Evolutionary conservation across 352 stramenopile species (phyloP), one percentile per base, ranked within the genome.

Genomic region (Pythium pyrilobum): DNA sequence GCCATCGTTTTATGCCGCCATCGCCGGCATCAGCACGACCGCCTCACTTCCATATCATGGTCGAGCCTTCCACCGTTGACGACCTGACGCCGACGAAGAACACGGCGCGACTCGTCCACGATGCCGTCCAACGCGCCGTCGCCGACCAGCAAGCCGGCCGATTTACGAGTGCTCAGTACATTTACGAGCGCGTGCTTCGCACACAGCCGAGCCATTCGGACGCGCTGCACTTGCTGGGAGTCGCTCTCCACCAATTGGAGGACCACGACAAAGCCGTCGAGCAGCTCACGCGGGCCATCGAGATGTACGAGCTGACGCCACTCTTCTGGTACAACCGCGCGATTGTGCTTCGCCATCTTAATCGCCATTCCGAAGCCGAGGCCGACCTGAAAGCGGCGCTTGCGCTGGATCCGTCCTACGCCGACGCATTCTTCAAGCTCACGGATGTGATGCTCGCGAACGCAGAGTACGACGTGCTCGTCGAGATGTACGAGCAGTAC

Each of bases 221-320:
- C 31, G 74, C 64, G 7, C 28, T 72, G 15, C 80, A 90, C 36
- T 62, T 90, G 43, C 52, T 84, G 12, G 80, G 75, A 4, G 37
- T 64, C 16, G 46, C 50, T 3, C 32, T 55, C 9, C 49, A 40
- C 27, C 62, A 69, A 49, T 20, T 58, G 25, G 55, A 51, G 4
- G 3, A 59, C 3, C 24, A n/a, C 7, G 31, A 67, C 20, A 50
- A 62, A 44, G 58, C 59, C 0, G 43, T 62, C 25, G 32, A 57
- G 11, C 58, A 74, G 29, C 42, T 80, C 9, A 51, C 59, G 1
- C 41, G 67, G 18, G 49, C 44, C 5, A 32, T 68, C 0, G 27
- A 52, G 12, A 10, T 29, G 5, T 53, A 63, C 47, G 40, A 32
- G 27, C 25, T 8, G 7, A 48, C 33, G 9, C 23, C 50, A 18